Base-by-base conservation (phyloP, 768 basidiomycete genomes). In the Plicaturopsis crispa region DNA sequence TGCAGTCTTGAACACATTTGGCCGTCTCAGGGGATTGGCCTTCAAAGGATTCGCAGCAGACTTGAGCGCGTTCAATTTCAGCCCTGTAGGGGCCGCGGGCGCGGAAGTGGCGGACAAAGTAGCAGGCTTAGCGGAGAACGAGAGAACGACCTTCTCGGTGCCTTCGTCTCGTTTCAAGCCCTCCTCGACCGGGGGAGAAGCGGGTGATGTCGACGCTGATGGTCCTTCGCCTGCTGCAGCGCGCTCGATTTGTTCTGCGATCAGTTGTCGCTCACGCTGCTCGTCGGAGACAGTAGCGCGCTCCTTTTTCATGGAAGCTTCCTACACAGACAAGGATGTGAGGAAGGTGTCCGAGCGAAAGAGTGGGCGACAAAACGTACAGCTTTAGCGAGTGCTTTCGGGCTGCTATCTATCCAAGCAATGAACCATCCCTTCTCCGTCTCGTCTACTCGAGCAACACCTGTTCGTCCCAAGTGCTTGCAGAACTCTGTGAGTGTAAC, bases 351-450 rank as follows among this genome's bases (percentile, higher is more conserved):
- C 24, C 4, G 22, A 20, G 23, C 34, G 40, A 31, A 33, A 22
- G 14, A 7, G 14, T 30, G 24, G 20, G 16, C n/a, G 17, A 13
- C 41, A 24, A 31, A 21, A 62, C 73, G 50, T 46, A 85, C 85
- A 60, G 84, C 82, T 65, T 91, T 90, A 6, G 87, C 89, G 23
- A 99, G 68, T 2, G 96, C 91, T 51, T 91, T 88, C 11, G 96
- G 96, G 41, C 86, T 87, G 60, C 74, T 97, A 60, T 99, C 96
- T 38, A 99, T 87, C 96, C 96, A 99, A 24, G 84, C 79, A 44
- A 99, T 72, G 59, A 93, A 99, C 81, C 88, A 92, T 1, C 96
- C 96, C 65, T 99, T 96, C 64, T 98, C 96, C 32, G 91, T 97
- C 65, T 98, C 94, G 54, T 98, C 96, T 19, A 96, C 96, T 47